A percentile compares a stretch with the other conserved stretches of the same genome.
These are phyloP conservation scores for Pseudogymnoascus sp. DNA, from an alignment of 2,329 filamentous ascomycete species.

Conservation along the genomic window DNA sequence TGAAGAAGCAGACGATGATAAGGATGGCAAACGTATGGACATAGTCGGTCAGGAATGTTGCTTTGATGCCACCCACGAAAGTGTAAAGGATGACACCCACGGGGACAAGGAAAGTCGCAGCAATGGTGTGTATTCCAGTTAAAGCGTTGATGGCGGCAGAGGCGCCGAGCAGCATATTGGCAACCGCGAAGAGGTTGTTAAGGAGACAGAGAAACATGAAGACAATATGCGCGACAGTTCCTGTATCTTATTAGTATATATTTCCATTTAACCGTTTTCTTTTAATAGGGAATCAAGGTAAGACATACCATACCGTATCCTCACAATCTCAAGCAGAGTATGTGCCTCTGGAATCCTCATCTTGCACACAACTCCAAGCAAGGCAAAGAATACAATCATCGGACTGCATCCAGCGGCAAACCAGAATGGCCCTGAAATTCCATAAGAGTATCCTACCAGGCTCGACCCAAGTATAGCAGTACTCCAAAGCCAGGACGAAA, in stretches of 20 bases:
- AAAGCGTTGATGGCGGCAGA: conserved; percentile 35
- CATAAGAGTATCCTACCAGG: conserved; percentile 45
- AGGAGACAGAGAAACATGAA: conserved; percentile 44
- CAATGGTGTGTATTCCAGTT: conserved; percentile 43
- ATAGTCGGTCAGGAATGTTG: conserved; percentile 40
- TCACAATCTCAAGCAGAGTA: conserved; percentile 44
- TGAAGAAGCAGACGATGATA: conserved; percentile 42
- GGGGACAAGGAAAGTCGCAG: conserved; percentile 38
- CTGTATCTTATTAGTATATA: conserved; percentile 15
- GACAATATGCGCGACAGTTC: conserved; percentile 38
- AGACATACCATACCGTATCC: conserved; percentile 39
- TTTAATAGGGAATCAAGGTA: neutral
- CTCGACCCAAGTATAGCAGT: conserved; percentile 43
- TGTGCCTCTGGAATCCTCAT: conserved; percentile 45
- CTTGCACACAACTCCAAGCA: conserved; percentile 44
- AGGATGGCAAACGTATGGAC: conserved; percentile 47
- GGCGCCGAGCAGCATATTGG: conserved; percentile 44
- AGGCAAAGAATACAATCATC: conserved; percentile 47
- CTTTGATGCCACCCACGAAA: conserved; percentile 34
- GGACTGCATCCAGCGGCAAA: conserved; percentile 43
- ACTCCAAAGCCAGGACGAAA: conserved; percentile 47
- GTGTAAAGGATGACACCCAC: conserved; percentile 34
- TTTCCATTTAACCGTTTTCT: neutral
- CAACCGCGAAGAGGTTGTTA: conserved; percentile 45
- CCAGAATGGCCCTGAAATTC: conserved; percentile 48